phyloP scores from a whole-genome alignment of 148 eudicot species.

The Euryodendron excelsum region DNA sequence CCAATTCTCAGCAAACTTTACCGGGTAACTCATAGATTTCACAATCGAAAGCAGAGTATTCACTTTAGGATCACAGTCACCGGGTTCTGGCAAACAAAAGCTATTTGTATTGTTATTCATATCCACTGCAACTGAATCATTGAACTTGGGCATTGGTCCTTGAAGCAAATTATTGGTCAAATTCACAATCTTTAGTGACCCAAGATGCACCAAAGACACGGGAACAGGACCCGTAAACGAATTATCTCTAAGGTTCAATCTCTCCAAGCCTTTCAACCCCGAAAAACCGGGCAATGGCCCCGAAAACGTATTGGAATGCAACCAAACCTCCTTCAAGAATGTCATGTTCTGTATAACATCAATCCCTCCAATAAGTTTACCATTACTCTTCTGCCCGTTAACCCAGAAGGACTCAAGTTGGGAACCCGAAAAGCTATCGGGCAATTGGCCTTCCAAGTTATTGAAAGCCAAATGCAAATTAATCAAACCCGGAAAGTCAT shows the following conservation, averaged over 20 bases:
- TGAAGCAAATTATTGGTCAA: slow-evolving; percentile 87
- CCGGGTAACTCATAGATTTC: slow-evolving; percentile 65
- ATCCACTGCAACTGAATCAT: slow-evolving; percentile 59
- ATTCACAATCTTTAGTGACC: slow-evolving; percentile 66
- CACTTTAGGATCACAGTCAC: slow-evolving; percentile 73
- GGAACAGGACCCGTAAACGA: slow-evolving; percentile 78
- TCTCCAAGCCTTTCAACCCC: slow-evolving; percentile 49
- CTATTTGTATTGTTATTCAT: slow-evolving; percentile 51
- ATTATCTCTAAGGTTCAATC: slow-evolving; percentile 72
- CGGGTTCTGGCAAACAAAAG: slow-evolving; percentile 69
- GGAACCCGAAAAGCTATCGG: slow-evolving; percentile 64
- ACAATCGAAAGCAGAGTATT: slow-evolving; percentile 51
- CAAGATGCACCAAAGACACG: slow-evolving; percentile 50
- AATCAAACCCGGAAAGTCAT: slow-evolving; percentile 64
- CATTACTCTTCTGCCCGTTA: slow-evolving; percentile 71
- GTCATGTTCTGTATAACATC: slow-evolving; percentile 90
- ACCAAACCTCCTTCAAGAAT: slow-evolving; percentile 74
- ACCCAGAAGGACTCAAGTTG: slow-evolving; percentile 84
- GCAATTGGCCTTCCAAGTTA: slow-evolving; percentile 69
- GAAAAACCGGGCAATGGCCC: slow-evolving; percentile 92
- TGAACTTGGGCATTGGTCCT: slow-evolving; percentile 81
- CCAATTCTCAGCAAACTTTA: slow-evolving; percentile 74
- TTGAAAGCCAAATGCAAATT: slow-evolving; percentile 76
- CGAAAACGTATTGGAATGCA: slow-evolving; percentile 73
- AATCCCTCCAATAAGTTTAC: slow-evolving; percentile 59